phyloP scores from a whole-genome alignment of 2,329 filamentous ascomycete species.

The Colletotrichum horii region DNA sequence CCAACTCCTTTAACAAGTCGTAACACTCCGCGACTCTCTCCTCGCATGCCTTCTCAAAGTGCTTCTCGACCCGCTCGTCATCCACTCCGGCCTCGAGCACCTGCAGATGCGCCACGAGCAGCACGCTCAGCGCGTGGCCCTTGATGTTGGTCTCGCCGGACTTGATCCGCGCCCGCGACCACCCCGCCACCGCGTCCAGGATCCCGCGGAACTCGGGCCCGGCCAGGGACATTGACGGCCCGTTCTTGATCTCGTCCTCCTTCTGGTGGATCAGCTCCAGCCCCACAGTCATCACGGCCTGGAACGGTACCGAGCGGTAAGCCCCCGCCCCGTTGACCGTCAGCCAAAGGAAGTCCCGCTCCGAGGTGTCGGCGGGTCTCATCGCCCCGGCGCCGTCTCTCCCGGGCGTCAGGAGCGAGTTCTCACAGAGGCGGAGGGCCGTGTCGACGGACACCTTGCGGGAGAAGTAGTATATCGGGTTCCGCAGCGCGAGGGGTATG shows the following conservation, averaged over 20 bases:
- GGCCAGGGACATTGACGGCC: conserved; percentile 32
- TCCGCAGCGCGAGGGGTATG: conserved; percentile 45
- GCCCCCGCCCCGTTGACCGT: conserved; percentile 45
- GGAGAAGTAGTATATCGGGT: conserved; percentile 58
- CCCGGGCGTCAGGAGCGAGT: conserved; percentile 20
- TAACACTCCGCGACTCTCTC: conserved; percentile 32
- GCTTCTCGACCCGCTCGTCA: conserved; percentile 33
- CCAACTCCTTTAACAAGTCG: conserved; percentile 37
- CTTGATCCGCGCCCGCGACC: conserved; percentile 38
- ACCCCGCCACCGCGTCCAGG: conserved; percentile 31
- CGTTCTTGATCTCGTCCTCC: conserved; percentile 42
- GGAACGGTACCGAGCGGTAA: conserved; percentile 45
- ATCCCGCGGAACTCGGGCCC: conserved; percentile 35
- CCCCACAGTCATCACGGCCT: conserved; percentile 46
- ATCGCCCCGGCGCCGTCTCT: conserved; percentile 15
- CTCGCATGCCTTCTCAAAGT: conserved; percentile 31
- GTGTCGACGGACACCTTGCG: conserved; percentile 54
- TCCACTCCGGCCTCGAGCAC: conserved; percentile 33
- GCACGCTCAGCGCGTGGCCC: conserved; percentile 35
- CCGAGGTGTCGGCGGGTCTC: background rate
- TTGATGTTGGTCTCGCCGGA: conserved; percentile 51
- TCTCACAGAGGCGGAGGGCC: conserved; percentile 29
- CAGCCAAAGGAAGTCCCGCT: conserved; percentile 40
- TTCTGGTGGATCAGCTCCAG: conserved; percentile 52
- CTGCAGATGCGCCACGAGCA: conserved; percentile 41